A percentile compares a stretch with the other conserved stretches of the same genome.
Evolutionary conservation across 257 asterid genomes (phyloP).

Genomic region (Solanum appendiculatum): DNA sequence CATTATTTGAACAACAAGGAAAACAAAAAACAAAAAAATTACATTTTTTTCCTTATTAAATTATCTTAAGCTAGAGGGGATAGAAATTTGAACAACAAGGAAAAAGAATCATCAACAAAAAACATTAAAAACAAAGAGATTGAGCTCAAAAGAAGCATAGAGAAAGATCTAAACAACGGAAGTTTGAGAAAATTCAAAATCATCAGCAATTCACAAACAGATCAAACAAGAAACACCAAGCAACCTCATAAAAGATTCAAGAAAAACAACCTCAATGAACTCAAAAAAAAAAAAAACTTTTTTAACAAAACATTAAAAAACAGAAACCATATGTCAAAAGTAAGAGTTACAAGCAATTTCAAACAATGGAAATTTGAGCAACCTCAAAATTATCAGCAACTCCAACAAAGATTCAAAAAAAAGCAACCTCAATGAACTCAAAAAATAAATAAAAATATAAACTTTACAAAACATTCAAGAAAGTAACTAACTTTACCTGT

Average conservation of each 20-base stretch:
- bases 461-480: neutral
- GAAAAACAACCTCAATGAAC: neutral
- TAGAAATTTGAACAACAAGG: neutral
- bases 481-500: slow-evolving; percentile 22
- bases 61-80: neutral
- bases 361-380: neutral
- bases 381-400: neutral
- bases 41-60: neutral
- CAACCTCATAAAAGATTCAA: neutral
- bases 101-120: neutral
- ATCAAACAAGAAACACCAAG: neutral
- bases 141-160: neutral
- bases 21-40: neutral
- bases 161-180: neutral
- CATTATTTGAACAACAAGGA: neutral
- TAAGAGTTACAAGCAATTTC: neutral
- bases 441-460: too few species aligned
- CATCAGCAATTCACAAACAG: neutral
- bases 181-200: neutral
- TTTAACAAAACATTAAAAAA: neutral
- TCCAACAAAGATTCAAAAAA: neutral
- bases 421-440: neutral
- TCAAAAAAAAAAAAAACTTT: neutral
- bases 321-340: neutral
- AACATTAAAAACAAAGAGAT: neutral